Conservation (phyloP, 805 yeast genomes). For the Ogataea salicorniae region DNA sequence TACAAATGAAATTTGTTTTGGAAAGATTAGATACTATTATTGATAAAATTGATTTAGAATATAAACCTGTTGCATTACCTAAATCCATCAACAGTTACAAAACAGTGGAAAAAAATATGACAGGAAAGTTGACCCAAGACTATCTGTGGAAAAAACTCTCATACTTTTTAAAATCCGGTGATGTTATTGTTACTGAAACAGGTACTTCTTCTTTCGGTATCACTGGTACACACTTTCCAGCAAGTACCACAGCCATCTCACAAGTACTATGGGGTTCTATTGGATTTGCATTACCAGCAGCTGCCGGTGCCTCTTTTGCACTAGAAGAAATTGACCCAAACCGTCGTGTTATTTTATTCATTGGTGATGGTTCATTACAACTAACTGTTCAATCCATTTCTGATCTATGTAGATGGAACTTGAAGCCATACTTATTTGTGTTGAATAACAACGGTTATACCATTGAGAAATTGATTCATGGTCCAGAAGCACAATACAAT, state of each 20-base stretch:
- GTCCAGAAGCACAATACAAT: conserved; percentile 59
- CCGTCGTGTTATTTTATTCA: conserved; percentile 60
- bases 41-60: conserved; percentile 30
- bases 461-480: conserved; percentile 70
- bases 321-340: conserved; percentile 57
- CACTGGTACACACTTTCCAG: conserved; percentile 60
- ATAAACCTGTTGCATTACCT: conserved; percentile 55
- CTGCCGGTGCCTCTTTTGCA: conserved; percentile 64
- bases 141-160: conserved; percentile 66
- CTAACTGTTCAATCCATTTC: conserved; percentile 71
- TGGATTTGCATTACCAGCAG: conserved; percentile 66
- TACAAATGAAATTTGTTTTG: conserved; percentile 60
- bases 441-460: conserved; percentile 73
- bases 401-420: conserved; percentile 61
- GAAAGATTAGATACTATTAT: conserved; percentile 37
- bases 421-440: conserved; percentile 63
- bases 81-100: conserved; percentile 32
- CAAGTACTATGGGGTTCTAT: conserved; percentile 77
- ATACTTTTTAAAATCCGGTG: conserved; percentile 60
- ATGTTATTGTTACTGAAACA: conserved; percentile 63
- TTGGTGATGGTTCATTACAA: conserved; percentile 75
- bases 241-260: conserved; percentile 57
- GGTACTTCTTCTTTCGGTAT: conserved; percentile 76
- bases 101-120: conserved; percentile 40
- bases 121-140: conserved; percentile 50